phyloP scores from a whole-genome alignment of 2,329 filamentous ascomycete species.

The Claviceps purpurea region DNA sequence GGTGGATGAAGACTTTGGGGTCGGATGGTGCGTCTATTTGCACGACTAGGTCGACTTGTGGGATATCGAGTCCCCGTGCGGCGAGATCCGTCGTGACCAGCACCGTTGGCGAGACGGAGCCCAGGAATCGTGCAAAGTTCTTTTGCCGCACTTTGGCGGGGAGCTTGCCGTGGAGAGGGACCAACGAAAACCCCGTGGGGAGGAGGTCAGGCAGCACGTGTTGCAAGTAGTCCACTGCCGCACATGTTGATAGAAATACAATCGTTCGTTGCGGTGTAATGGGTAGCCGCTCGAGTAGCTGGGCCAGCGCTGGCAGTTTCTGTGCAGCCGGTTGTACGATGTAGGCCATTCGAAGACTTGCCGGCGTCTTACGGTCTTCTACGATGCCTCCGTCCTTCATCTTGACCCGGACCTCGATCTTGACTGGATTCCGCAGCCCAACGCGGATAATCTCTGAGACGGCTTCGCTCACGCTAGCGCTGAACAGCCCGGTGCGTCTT shows the following conservation, averaged over 20 bases:
- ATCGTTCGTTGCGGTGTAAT: constrained; percentile 73
- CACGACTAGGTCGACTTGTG: constrained; percentile 79
- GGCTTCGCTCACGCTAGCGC: constrained; percentile 89
- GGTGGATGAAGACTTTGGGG: constrained; percentile 89
- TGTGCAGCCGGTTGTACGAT: constrained; percentile 60
- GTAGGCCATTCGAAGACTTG: constrained; percentile 86
- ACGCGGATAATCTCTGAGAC: constrained; percentile 87
- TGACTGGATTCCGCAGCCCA: constrained; percentile 84
- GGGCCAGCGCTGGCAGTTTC: constrained; percentile 63
- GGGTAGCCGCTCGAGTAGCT: constrained; percentile 56
- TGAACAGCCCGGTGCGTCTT: constrained; percentile 83
- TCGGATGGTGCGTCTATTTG: constrained; percentile 76
- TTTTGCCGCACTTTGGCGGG: constrained; percentile 75
- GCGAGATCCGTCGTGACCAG: constrained; percentile 89
- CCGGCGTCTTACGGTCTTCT: constrained; percentile 78
- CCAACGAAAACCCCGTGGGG: constrained; percentile 51
- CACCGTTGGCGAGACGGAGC: constrained; percentile 60
- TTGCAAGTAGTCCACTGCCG: constrained; percentile 88
- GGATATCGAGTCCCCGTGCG: constrained; percentile 81
- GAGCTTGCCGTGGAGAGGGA: constrained; percentile 86
- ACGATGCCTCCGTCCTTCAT: constrained; percentile 48
- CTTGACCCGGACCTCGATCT: constrained; percentile 88
- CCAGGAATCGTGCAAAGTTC: constrained; percentile 73
- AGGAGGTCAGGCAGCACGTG: constrained; percentile 63
- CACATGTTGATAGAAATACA: constrained; percentile 86